A percentile compares a stretch with the other conserved stretches of the same genome.
phyloP scores from a whole-genome alignment of 164 flowering plant genomes.

The Paratinospora sagittata region DNA sequence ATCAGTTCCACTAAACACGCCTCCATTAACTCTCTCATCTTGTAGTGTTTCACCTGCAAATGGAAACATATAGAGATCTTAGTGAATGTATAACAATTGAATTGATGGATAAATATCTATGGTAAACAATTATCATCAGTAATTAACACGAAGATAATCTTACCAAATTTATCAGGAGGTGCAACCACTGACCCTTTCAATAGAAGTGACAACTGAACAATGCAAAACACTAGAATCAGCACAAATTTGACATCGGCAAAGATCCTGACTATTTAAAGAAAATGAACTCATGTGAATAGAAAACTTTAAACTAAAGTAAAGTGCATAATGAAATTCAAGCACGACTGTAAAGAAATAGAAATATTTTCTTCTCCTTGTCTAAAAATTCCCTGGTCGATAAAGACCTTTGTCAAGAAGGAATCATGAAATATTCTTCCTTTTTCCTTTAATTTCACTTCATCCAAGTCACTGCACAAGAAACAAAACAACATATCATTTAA shows the following conservation, averaged over 20 bases:
- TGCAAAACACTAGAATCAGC: conserved; percentile 17
- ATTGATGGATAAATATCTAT: conserved; percentile 3
- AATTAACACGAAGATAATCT: conserved; percentile 13
- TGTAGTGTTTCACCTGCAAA: conserved; percentile 82
- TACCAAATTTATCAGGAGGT: conserved; percentile 99
- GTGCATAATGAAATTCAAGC: neutral
- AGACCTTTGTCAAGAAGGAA: conserved; percentile 85
- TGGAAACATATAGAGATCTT: conserved; percentile 3
- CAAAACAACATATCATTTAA: conserved; percentile 7
- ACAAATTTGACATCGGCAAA: conserved; percentile 9
- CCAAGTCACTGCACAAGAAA: conserved; percentile 56
- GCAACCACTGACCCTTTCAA: conserved; percentile 96
- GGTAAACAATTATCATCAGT: neutral
- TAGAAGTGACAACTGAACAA: conserved; percentile 73
- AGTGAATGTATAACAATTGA: neutral
- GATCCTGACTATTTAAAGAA: conserved; percentile 6
- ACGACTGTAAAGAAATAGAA: neutral
- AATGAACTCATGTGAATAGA: neutral
- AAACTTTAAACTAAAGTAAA: neutral
- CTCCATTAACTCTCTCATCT: conserved; percentile 91
- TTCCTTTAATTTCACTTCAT: conserved; percentile 88
- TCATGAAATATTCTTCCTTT: conserved; percentile 87
- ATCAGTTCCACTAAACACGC: conserved; percentile 71
- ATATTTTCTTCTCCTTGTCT: neutral
- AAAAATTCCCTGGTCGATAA: neutral